Evolutionary conservation across 805 yeast species (phyloP).

Genomic region (Metschnikowia vanudenii): DNA sequence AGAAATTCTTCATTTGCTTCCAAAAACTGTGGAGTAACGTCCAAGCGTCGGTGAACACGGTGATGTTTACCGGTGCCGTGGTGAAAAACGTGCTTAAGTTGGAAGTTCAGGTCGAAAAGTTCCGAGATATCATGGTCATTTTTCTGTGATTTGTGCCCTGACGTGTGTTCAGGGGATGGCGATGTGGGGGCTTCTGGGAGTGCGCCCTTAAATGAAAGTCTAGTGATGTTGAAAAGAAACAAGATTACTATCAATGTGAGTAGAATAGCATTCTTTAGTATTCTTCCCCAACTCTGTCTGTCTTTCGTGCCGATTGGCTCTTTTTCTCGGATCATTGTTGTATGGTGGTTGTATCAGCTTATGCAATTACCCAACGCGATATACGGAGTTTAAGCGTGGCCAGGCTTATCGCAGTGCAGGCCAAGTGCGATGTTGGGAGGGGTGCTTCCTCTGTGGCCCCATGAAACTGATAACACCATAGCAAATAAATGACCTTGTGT

Average conservation of each 20-base stretch:
- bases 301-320: not conserved
- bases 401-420: constrained; percentile 6
- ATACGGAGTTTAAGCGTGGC: not conserved
- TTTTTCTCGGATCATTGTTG: not conserved
- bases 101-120: constrained; percentile 20
- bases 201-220: not conserved
- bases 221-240: not conserved
- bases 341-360: not conserved
- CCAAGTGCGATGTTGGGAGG: constrained; percentile 1
- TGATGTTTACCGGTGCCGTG: constrained; percentile 52
- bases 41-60: constrained; percentile 48
- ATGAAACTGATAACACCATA: too few species aligned
- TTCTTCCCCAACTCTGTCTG: not conserved
- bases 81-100: constrained; percentile 58
- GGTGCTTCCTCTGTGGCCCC: not conserved
- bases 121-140: not conserved
- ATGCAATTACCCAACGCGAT: constrained; percentile 3
- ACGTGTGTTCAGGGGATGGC: not conserved
- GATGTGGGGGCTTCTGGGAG: not conserved
- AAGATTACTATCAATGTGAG: not conserved
- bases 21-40: constrained; percentile 45
- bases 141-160: not conserved
- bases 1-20: constrained; percentile 13
- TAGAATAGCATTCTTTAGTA: not conserved
- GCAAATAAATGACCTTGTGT: too few species aligned